These are phyloP conservation scores for Pterulicium gracile DNA, from an alignment of 1,284 basidiomycete species.

Conservation along the genomic window DNA sequence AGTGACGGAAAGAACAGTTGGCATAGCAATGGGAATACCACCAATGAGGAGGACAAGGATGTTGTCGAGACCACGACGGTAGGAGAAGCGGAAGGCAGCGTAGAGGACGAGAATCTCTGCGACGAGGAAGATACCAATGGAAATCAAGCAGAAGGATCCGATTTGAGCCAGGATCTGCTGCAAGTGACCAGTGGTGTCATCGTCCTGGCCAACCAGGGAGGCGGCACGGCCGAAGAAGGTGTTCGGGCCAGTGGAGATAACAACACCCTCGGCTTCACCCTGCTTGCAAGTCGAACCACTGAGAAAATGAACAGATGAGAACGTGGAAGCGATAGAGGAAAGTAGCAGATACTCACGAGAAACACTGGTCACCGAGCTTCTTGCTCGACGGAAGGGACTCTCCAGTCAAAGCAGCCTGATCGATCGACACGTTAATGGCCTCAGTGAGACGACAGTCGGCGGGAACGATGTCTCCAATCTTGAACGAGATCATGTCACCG, in stretches of 20 bases:
- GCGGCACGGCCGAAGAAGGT: conserved; percentile 96
- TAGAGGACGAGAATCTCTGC: conserved; percentile 87
- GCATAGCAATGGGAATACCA: conserved; percentile 99
- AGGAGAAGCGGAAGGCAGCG: conserved; percentile 78
- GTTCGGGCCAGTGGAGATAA: conserved; percentile 93
- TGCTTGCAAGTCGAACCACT: conserved; percentile 95
- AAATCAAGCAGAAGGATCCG: conserved; percentile 90
- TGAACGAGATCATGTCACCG: conserved; percentile 92
- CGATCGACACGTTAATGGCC: conserved; percentile 91
- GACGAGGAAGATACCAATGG: conserved; percentile 88
- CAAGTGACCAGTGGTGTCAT: conserved; percentile 94
- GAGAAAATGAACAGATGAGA: conserved; percentile 10
- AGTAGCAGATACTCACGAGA: conserved; percentile 57
- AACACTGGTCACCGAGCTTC: conserved; percentile 90
- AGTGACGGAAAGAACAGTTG: conserved; percentile 91
- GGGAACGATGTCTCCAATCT: conserved; percentile 95
- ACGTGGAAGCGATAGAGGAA: conserved; percentile 8
- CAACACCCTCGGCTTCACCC: conserved; percentile 94
- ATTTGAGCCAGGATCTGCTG: conserved; percentile 97
- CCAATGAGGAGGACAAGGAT: conserved; percentile 96
- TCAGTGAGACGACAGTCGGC: conserved; percentile 94
- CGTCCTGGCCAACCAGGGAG: conserved; percentile 90
- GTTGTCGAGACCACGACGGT: conserved; percentile 93
- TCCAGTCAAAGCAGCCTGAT: conserved; percentile 94
- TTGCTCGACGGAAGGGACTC: conserved; percentile 90